phyloP scores from a whole-genome alignment of 768 basidiomycete species.

The Nevesoporus exiguus region DNA sequence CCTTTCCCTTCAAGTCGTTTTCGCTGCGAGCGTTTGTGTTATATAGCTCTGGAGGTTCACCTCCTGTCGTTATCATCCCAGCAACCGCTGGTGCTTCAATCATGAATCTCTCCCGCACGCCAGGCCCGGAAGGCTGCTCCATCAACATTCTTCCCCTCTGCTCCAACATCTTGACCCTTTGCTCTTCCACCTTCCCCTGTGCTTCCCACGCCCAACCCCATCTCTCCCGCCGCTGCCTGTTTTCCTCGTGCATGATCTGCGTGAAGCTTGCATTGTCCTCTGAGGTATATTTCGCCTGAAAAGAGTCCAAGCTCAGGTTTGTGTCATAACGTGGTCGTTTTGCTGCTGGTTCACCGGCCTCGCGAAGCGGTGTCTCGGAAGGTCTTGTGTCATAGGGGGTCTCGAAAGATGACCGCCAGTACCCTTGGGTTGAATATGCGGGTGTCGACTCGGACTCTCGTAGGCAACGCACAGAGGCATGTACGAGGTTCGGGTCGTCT shows the following conservation, averaged over 20 bases:
- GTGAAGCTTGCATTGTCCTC: conserved; percentile 98
- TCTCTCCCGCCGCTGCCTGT: conserved; percentile 70
- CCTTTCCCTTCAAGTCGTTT: conserved; percentile 23
- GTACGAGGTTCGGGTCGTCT: conserved; percentile 75
- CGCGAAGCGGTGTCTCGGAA: conserved; percentile 63
- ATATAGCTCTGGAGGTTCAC: conserved; percentile 7
- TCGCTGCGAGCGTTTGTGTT: conserved; percentile 19
- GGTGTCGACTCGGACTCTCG: conserved; percentile 62
- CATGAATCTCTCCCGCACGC: conserved; percentile 63
- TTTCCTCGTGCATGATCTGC: conserved; percentile 87
- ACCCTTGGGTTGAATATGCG: conserved; percentile 26
- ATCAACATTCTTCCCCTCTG: conserved; percentile 68
- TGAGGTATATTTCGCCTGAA: conserved; percentile 90
- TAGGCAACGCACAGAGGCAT: conserved; percentile 69
- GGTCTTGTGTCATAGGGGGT: conserved; percentile 63
- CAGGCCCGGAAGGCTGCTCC: conserved; percentile 57
- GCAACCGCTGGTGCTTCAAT: conserved; percentile 58
- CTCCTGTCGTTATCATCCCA: conserved; percentile 47
- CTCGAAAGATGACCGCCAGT: conserved; percentile 47
- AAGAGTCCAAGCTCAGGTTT: conserved; percentile 70
- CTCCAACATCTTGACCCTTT: conserved; percentile 62
- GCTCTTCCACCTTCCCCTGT: conserved; percentile 72
- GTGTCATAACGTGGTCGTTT: conserved; percentile 62
- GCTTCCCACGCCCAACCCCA: conserved; percentile 96
- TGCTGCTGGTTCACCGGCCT: conserved; percentile 39